These are phyloP conservation scores for Lantana camara DNA, from an alignment of 257 asterid species.

Conservation along the genomic window DNA sequence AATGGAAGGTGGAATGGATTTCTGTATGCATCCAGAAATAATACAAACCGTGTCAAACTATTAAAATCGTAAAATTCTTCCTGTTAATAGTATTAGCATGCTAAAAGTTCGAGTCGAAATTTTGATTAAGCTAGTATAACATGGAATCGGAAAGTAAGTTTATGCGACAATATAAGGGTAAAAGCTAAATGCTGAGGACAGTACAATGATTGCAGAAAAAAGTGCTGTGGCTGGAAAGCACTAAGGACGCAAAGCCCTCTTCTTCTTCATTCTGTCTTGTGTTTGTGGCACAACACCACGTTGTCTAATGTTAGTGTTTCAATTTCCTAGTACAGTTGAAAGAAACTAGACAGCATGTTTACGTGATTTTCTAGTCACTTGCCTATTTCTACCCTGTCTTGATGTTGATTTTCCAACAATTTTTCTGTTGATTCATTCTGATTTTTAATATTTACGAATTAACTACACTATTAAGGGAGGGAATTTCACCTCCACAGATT, in stretches of 20 bases:
- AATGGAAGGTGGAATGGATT: no score
- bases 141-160: no score
- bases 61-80: no score
- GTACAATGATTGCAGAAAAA: background rate
- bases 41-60: no score
- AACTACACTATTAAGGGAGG: no score
- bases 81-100: no score
- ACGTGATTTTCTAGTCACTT: background rate
- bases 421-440: background rate
- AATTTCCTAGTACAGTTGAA: background rate
- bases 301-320: background rate
- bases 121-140: no score
- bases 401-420: slow-evolving; percentile 20
- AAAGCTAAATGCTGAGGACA: no score
- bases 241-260: background rate
- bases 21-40: no score
- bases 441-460: background rate
- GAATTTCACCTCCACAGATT: no score
- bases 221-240: slow-evolving; percentile 1
- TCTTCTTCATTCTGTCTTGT: background rate
- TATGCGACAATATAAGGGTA: no score
- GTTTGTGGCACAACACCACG: slow-evolving; percentile 10
- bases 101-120: no score
- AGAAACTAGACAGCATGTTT: background rate
- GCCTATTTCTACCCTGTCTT: background rate